Base-by-base conservation (phyloP, 2,329 filamentous ascomycete species). In the Myriangium duriaei region DNA sequence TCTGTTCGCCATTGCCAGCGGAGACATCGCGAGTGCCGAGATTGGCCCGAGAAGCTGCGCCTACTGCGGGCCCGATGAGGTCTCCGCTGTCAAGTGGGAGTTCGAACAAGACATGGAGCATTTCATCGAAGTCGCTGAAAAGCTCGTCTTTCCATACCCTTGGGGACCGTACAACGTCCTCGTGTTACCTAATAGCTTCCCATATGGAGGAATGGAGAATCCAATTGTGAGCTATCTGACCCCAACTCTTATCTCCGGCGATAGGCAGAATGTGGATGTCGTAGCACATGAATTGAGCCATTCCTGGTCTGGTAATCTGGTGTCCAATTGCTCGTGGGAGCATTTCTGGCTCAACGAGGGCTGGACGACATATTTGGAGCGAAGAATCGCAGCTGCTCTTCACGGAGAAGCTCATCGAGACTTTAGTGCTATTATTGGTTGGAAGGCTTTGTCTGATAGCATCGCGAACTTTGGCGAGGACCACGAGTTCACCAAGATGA, bases 101-200 rank as follows among this genome's bases (percentile, higher is more conserved):
- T 74, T 98, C 13, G 83, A 94, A 60, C 71, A 72, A 16, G 86
- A 93, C 54, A 93, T 88, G 51, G 87, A 95, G 58, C 86, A 80
- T 50, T 96, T 92, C 57, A 81, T 98, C 58, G 73, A 87, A 46
- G 77, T 82, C 11, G 84, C 87, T 1, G 88, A 95, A 58, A 69
- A 70, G 51, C 70, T 77, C 30, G 75, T 94, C 32, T 92, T 85
- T 49, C 82, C 84, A 1, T 96, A 98, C 59, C 74, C 76, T 42
- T 98, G 91, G 91, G 87, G 84, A 11, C 79, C 87, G 49, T 96
- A 96, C 67, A 96, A 96, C 49, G 83, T 94, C 7, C 67, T 96
- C 14, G 80, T 95, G 3, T 67, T 96, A 19, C 88, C 88, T 3
- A 82, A 85, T 1, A 88, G 81, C 49, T 96, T 93, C 57, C 85